Evolutionary conservation across 1,284 basidiomycete species (phyloP).

Genomic region (Melampsora larici-populina): DNA sequence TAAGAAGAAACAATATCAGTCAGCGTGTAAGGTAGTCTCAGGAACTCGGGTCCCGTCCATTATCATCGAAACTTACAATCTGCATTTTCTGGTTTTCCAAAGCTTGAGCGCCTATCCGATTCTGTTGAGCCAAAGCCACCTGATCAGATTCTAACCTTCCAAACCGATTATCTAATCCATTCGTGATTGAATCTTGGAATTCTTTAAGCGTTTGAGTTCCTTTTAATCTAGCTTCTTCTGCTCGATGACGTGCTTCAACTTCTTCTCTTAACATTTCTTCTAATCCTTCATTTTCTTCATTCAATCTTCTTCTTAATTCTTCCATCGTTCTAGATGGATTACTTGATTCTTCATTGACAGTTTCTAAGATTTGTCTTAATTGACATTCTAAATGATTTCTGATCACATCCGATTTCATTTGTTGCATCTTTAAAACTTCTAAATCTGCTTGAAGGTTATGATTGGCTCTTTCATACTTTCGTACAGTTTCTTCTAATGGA

Average conservation of each 20-base stretch:
- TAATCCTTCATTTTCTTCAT: slow-evolving; percentile 63
- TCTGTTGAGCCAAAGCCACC: slow-evolving; percentile 22
- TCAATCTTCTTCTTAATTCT: slow-evolving; percentile 61
- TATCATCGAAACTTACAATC: background rate
- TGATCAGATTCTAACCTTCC: slow-evolving; percentile 43
- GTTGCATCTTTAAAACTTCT: slow-evolving; percentile 66
- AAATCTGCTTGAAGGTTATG: slow-evolving; percentile 56
- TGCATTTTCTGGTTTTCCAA: slow-evolving; percentile 34
- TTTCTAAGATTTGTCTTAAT: slow-evolving; percentile 64
- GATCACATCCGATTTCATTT: slow-evolving; percentile 66
- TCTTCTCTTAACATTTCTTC: slow-evolving; percentile 65
- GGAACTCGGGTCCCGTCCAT: too few relatives aligned
- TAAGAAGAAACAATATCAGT: background rate
- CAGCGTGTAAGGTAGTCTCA: background rate
- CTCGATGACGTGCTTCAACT: slow-evolving; percentile 51
- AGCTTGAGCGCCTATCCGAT: slow-evolving; percentile 33
- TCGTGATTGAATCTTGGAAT: slow-evolving; percentile 43
- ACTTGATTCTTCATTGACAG: slow-evolving; percentile 61
- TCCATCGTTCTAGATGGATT: slow-evolving; percentile 66
- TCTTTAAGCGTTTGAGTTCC: slow-evolving; percentile 41
- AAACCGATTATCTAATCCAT: slow-evolving; percentile 54
- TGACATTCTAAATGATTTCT: slow-evolving; percentile 66
- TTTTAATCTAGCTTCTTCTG: slow-evolving; percentile 42
- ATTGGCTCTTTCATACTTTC: slow-evolving; percentile 42
- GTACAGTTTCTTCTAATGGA: slow-evolving; percentile 48